phyloP scores from a whole-genome alignment of 108 stramenopile genomes.

The Thalassiosira profunda region DNA sequence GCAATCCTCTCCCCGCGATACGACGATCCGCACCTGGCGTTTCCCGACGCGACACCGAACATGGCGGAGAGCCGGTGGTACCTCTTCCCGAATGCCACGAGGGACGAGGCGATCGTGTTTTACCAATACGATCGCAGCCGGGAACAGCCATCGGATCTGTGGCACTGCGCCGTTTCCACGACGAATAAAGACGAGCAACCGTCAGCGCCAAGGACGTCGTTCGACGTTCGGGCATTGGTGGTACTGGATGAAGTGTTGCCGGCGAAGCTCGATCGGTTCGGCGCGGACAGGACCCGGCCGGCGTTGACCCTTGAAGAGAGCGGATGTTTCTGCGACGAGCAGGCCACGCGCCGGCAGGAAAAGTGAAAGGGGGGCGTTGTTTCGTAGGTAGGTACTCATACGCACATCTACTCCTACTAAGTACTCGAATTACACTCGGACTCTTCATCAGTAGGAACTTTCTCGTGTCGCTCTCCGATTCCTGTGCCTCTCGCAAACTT shows the following conservation, averaged over 20 bases:
- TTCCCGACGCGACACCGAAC: slow-evolving; percentile 44
- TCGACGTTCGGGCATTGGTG: slow-evolving; percentile 58
- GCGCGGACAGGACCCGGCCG: slow-evolving; percentile 23
- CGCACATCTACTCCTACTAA: too few species aligned
- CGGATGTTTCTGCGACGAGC: slow-evolving; percentile 66
- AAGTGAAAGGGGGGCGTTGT: too few species aligned
- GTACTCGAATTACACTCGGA: too few species aligned
- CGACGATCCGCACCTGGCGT: slow-evolving; percentile 17
- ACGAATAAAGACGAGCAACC: not conserved
- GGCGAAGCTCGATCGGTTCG: slow-evolving; percentile 42
- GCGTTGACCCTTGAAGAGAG: slow-evolving; percentile 54
- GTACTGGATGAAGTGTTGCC: slow-evolving; percentile 57
- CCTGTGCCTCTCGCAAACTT: too few species aligned
- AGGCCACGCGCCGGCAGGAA: slow-evolving; percentile 30
- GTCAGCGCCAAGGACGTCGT: slow-evolving; percentile 49
- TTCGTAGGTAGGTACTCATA: too few species aligned
- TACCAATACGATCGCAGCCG: slow-evolving; percentile 60
- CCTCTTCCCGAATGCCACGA: slow-evolving; percentile 44
- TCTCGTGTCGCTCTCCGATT: too few species aligned
- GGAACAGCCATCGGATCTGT: slow-evolving; percentile 49
- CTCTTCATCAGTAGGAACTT: too few species aligned
- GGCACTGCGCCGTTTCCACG: slow-evolving; percentile 52
- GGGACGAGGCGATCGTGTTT: slow-evolving; percentile 55
- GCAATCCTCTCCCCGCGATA: slow-evolving; percentile 49
- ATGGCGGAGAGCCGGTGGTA: slow-evolving; percentile 53